Percentiles rank a stretch among this genome's conserved stretches.
These are phyloP conservation scores for Royoungia palumana DNA, from an alignment of 768 basidiomycete genomes.

Conservation along the genomic window DNA sequence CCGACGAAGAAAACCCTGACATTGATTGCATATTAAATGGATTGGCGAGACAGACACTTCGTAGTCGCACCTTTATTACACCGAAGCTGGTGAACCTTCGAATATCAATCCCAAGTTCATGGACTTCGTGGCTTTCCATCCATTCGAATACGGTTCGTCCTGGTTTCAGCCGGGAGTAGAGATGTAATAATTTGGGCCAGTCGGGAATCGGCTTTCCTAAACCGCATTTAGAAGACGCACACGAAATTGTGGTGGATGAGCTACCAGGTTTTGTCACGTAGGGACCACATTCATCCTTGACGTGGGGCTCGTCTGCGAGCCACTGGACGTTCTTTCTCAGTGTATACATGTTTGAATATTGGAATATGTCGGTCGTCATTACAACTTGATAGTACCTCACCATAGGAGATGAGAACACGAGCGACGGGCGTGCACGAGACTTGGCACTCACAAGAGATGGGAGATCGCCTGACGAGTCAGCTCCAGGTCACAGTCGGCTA, in stretches of 20 bases:
- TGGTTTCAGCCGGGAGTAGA: conserved; percentile 83
- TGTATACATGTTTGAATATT: conserved; percentile 97
- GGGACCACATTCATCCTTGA: conserved; percentile 86
- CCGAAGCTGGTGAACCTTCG: conserved; percentile 97
- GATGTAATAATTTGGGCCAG: conserved; percentile 82
- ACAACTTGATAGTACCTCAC: conserved; percentile 93
- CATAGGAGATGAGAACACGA: conserved; percentile 4
- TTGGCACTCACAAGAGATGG: conserved; percentile 74
- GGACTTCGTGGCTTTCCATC: conserved; percentile 76
- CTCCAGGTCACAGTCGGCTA: conserved; percentile 84
- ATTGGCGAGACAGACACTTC: background rate
- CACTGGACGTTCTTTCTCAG: conserved; percentile 82
- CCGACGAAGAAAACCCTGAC: conserved; percentile 83
- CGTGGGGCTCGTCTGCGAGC: conserved; percentile 80
- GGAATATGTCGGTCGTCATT: conserved; percentile 96
- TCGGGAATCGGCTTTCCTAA: conserved; percentile 62
- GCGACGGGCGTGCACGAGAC: background rate
- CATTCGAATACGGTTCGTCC: conserved; percentile 84
- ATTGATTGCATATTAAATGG: background rate
- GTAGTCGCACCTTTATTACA: conserved; percentile 77
- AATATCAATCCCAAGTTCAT: conserved; percentile 76
- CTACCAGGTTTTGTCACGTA: conserved; percentile 82
- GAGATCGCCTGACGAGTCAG: conserved; percentile 84
- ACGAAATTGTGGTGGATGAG: background rate
- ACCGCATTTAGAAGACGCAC: conserved; percentile 1